Conservation (phyloP, 305 asterid species). For the Fraxinus albicans region DNA sequence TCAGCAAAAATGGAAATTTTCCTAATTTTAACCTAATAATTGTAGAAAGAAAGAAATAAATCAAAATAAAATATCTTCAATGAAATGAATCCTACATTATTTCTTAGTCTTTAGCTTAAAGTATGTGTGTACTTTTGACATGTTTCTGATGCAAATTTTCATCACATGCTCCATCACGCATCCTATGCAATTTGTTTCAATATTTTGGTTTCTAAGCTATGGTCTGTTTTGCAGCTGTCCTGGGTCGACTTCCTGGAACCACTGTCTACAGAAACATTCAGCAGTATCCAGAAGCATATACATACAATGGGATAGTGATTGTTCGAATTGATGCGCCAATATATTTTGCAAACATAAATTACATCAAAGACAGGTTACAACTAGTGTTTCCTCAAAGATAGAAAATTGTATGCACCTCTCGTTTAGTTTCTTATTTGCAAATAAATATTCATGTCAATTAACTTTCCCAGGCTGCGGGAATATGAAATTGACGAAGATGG, state of each 20-base stretch:
- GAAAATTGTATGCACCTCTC: neutral
- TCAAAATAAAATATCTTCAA: neutral
- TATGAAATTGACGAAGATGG: slow-evolving; percentile 68
- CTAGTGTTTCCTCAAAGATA: neutral
- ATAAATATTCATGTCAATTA: neutral
- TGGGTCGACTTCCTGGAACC: slow-evolving; percentile 98
- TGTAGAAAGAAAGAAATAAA: neutral
- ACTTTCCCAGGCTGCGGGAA: slow-evolving; percentile 68
- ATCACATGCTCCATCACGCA: neutral
- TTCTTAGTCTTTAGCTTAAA: neutral
- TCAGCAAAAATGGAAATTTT: neutral
- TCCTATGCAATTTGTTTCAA: neutral
- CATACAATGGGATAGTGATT: slow-evolving; percentile 92
- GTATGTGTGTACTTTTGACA: neutral
- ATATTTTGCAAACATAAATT: slow-evolving; percentile 91
- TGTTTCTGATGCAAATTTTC: neutral
- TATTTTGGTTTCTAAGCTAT: slow-evolving; percentile 12
- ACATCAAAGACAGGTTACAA: slow-evolving; percentile 83
- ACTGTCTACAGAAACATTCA: slow-evolving; percentile 84
- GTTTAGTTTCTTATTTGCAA: neutral
- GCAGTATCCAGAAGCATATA: slow-evolving; percentile 97
- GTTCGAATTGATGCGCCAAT: slow-evolving; percentile 97
- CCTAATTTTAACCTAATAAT: neutral
- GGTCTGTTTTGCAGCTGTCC: slow-evolving; percentile 62
- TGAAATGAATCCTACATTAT: neutral